Base-by-base conservation (phyloP, 2,329 filamentous ascomycete species). In the Neofusicoccum sp. region DNA sequence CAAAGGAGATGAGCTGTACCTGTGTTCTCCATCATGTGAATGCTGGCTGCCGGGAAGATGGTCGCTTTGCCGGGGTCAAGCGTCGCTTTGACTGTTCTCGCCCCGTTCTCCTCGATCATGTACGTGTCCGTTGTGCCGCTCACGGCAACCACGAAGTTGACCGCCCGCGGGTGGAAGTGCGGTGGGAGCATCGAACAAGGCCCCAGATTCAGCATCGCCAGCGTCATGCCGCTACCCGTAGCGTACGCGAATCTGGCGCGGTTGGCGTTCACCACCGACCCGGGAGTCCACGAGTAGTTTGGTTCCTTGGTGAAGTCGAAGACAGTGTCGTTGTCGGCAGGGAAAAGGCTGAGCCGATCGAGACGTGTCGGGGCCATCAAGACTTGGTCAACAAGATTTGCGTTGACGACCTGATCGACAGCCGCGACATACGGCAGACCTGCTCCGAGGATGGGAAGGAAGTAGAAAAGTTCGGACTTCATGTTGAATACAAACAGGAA, bases 51-150 rank as follows among this genome's bases (percentile, higher is more conserved):
- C 0, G 82, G 83, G 66, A 84, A 85, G 22, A 84, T 76, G 0
- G 82, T 84, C 73, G 82, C 80, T 64, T 79, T 75, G 16, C 79
- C 78, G 1, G 80, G 74, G 3, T 71, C 75, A 41, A 84, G 71
- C 1, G 73, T 75, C 14, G 77, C 74, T 36, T 67, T 74, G 3
- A 84, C 74, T 1, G 77, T 72, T 7, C 73, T 71, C 0, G 80
- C 81, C 2, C 81, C 82, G 63, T 84, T 84, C 70, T 84, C 82
- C 60, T 79, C 74, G 47, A 79, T 77, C 80, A 84, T 84, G 69
- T 76, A 84, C 8, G 80, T 84, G 45, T 78, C 79, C 5, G 79
- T 83, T 43, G 77, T 80, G n/a, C 82, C 82, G 16, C 73, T 70
- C 22, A 83, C 72, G 0, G 78, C 77, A 5, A 83, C 76, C 11